Base-by-base conservation (phyloP, 805 yeast species). In the Myxozyma sirexii region DNA sequence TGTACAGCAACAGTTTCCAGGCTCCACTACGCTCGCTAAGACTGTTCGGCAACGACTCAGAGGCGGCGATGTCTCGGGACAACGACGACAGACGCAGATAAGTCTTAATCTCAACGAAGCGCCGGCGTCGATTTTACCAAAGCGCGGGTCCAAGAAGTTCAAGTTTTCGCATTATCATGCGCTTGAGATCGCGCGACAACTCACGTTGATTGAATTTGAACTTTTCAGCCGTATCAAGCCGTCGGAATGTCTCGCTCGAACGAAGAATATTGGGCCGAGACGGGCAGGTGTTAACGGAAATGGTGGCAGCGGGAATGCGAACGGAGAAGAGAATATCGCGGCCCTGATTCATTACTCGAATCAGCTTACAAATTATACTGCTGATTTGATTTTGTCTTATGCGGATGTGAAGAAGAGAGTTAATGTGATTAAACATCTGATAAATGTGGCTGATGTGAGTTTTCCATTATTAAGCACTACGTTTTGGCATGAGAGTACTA, bases 311-410 rank as follows among this genome's bases (percentile, higher is more conserved):
- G 41, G 47, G 4, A 31, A 31, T 35, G 53, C 27, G 4, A 21
- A 33, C 10, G 56, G 50, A 4, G 82, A 67, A 12, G 60, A 53
- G 44, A 60, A 67, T 54, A 80, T 1, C 77, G 79, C 26, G 80
- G 80, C 54, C 76, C 79, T 69, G 82, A 87, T 90, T 66, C 77
- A 80, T 46, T 84, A 86, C 58, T 90, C 97, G 19, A 93, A 93
- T 70, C 83, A 82, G 59, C 74, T 92, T 59, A 90, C 97, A 0
- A 88, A 87, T 71, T 92, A 87, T 77, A 90, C 89, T 8, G 85
- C 94, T 0, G 84, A 83, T 63, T 82, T 84, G 79, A 86, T 93
- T 64, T 81, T 93, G 55, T 75, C 82, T 48, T 84, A 84, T 60
- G 72, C 76, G 6, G 96, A 90, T 57, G 71, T 82, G 1, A 81